phyloP scores from a whole-genome alignment of 73 alveolate species.

The Effrenium voratum region DNA sequence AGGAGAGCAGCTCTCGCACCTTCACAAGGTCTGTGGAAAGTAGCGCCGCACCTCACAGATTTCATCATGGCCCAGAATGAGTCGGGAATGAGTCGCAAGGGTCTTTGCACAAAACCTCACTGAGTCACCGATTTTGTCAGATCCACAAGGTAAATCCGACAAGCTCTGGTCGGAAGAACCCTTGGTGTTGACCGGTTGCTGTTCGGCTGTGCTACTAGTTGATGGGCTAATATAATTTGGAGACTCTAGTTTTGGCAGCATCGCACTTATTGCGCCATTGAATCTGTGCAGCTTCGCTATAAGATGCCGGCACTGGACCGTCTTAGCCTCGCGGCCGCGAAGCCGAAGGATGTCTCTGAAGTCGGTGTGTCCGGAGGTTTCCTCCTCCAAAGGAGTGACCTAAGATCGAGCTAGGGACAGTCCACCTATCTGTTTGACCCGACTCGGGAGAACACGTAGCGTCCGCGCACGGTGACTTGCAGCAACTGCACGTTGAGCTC shows the following conservation, averaged over 20 bases:
- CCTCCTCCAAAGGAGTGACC: constrained; percentile 75
- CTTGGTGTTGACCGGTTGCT: too few species aligned
- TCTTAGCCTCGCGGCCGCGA: constrained; percentile 61
- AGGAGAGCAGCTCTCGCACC: constrained; percentile 54
- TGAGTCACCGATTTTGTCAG: too few species aligned
- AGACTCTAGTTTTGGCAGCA: too few species aligned
- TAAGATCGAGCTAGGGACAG: background rate
- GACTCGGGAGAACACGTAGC: constrained; percentile 7
- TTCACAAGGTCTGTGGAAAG: constrained; percentile 67
- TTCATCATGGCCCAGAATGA: background rate
- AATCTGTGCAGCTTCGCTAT: background rate
- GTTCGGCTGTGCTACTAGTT: too few species aligned
- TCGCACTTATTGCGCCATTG: background rate
- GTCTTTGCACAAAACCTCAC: too few species aligned
- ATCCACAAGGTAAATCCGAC: too few species aligned
- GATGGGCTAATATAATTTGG: too few species aligned
- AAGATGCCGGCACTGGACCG: constrained; percentile 39
- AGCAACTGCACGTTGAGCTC: constrained; percentile 78
- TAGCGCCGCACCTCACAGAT: constrained; percentile 37
- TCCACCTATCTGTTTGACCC: background rate
- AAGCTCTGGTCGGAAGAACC: too few species aligned
- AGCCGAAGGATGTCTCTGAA: constrained; percentile 63
- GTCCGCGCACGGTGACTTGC: constrained; percentile 74
- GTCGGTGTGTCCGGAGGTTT: constrained; percentile 63
- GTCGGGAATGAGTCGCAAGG: background rate